These are phyloP conservation scores for Pinus albicaulis DNA, from an alignment of 75 land plant genomes.

Conservation along the genomic window DNA sequence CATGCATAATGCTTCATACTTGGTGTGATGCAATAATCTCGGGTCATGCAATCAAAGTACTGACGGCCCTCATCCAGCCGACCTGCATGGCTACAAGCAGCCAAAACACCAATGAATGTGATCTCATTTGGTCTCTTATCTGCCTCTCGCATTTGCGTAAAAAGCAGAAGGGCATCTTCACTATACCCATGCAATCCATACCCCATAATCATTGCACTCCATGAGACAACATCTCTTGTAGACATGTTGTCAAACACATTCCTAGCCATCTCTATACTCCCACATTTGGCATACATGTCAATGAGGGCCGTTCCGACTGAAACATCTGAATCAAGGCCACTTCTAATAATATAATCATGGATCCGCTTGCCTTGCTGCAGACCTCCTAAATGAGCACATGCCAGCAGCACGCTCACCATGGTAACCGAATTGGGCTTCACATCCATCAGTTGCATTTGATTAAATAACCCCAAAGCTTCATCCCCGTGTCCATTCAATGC, in stretches of 20 bases:
- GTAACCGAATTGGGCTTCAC: constrained; percentile 46
- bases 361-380: constrained; percentile 22
- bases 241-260: constrained; percentile 23
- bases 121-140: constrained; percentile 17
- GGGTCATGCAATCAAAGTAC: neutral
- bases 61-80: neutral
- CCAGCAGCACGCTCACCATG: constrained; percentile 48
- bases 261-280: constrained; percentile 21
- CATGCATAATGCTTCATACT: neutral
- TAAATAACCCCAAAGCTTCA: constrained; percentile 34
- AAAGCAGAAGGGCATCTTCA: constrained; percentile 40
- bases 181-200: constrained; percentile 22
- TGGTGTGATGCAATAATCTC: neutral
- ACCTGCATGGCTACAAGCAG: constrained; percentile 11
- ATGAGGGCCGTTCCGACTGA: constrained; percentile 49
- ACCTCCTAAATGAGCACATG: constrained; percentile 26
- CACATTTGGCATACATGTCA: constrained; percentile 49
- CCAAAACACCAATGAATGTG: constrained; percentile 6
- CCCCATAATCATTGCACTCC: constrained; percentile 58
- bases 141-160: constrained; percentile 30
- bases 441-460: constrained; percentile 30
- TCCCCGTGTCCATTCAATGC: constrained; percentile 18
- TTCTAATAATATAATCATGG: constrained; percentile 36
- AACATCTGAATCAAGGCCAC: constrained; percentile 43
- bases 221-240: constrained; percentile 43